Base-by-base conservation (phyloP, 78 protist genomes). In the Cyanophora paradoxa region DNA sequence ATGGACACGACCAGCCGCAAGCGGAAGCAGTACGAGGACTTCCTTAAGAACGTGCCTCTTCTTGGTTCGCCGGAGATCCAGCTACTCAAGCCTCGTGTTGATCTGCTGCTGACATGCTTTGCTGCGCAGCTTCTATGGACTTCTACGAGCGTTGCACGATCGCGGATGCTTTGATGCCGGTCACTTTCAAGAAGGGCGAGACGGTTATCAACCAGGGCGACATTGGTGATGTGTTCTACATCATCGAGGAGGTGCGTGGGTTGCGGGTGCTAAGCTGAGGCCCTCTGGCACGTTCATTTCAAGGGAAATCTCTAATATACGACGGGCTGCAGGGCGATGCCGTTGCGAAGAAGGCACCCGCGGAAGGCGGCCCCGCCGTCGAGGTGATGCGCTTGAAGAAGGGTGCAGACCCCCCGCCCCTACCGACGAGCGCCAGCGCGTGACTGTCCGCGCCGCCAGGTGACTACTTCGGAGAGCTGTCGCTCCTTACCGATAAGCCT, bases 11-110 rank as follows among this genome's bases (percentile, higher is more conserved):
- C 94, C 24, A 63, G 77, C 7, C 57, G 50, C 19, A 88, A 90
- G 81, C 90, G 95, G 50, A 77, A 81, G 28, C 1, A 75, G 82
- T 91, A 90, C 83, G 86, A 90, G 41, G 62, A 36, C 5, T 90
- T 94, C 83, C 84, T 94, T 46, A 84, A 64, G 30, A 72, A 76
- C 10, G 88, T 90, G n/a, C 83, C 81, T 24, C 33, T 90, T 7
- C 66, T 90, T 22, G 34, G 50, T 2, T 19, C 59, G 36, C n/a
- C 28, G 30, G 63, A 48, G 31, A n/a, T n/a, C n/a, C n/a, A n/a
- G n/a, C n/a, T n/a, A n/a, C n/a, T n/a, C n/a, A n/a, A n/a, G 22
- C 6, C 48, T 10, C 6, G 48, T 42, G 6, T 42, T 42, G n/a
- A 13, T 42, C 48, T 42, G 48, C 10, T 42, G 48, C 10, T 42